These are phyloP conservation scores for Dothideomycetes sp. DNA, from an alignment of 2,329 filamentous ascomycete species.

Conservation along the genomic window DNA sequence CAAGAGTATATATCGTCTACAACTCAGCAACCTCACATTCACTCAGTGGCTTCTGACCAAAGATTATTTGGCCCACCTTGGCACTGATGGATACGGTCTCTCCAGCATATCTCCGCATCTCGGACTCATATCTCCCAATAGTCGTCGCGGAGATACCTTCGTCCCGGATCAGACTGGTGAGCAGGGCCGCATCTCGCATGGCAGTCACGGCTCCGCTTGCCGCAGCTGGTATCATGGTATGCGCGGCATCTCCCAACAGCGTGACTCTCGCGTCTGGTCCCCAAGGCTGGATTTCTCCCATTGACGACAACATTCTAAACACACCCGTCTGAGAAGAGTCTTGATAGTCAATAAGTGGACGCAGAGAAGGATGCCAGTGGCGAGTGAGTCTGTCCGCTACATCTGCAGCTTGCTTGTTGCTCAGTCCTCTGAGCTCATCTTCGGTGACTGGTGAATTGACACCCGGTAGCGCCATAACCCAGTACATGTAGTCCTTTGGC, in stretches of 20 bases:
- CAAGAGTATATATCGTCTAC: too few relatives aligned
- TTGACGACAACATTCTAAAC: too few relatives aligned
- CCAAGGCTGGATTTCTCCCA: slow-evolving; percentile 53
- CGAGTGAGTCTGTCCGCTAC: too few relatives aligned
- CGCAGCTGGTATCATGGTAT: slow-evolving; percentile 46
- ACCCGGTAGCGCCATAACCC: too few relatives aligned
- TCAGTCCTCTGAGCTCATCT: too few relatives aligned
- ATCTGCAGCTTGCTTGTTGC: too few relatives aligned
- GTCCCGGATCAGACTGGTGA: slow-evolving; percentile 36
- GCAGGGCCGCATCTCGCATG: slow-evolving; percentile 42
- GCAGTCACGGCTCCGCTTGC: slow-evolving; percentile 50
- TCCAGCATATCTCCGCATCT: slow-evolving; percentile 41
- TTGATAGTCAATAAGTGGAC: slow-evolving; percentile 56
- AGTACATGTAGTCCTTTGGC: too few relatives aligned
- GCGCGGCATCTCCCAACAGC: slow-evolving; percentile 47
- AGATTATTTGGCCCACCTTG: not conserved
- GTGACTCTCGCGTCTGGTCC: slow-evolving; percentile 47
- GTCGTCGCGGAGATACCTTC: slow-evolving; percentile 23
- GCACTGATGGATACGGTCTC: slow-evolving; percentile 42
- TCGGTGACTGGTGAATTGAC: too few relatives aligned
- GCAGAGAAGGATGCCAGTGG: slow-evolving; percentile 46
- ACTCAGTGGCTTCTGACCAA: not conserved
- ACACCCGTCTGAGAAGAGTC: slow-evolving; percentile 48
- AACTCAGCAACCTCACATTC: not conserved
- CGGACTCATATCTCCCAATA: slow-evolving; percentile 21